Evolutionary conservation across 352 stramenopile species (phyloP).

Genomic region (Thraustotheca clavata): DNA sequence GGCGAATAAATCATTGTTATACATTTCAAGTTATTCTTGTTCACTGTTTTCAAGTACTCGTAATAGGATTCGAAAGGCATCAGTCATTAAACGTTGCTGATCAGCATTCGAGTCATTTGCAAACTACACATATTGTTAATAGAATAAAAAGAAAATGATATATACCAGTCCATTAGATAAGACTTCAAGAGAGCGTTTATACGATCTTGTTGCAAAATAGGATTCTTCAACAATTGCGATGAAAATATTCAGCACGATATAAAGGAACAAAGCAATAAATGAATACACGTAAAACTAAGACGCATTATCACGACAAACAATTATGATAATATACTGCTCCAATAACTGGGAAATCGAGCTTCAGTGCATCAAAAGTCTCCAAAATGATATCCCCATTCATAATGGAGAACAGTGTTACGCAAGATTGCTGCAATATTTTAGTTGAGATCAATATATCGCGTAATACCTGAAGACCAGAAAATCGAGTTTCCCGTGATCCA

Average conservation of each 20-base stretch:
- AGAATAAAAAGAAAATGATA: neutral
- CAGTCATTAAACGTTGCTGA: constrained; percentile 40
- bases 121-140: constrained; percentile 38
- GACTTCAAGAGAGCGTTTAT: constrained; percentile 45
- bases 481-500: constrained; percentile 64
- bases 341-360: constrained; percentile 46
- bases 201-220: constrained; percentile 82
- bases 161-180: constrained; percentile 23
- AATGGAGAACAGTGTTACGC: constrained; percentile 76
- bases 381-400: constrained; percentile 89
- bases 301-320: neutral
- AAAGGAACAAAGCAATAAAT: constrained; percentile 90
- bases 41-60: constrained; percentile 29
- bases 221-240: constrained; percentile 88
- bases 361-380: constrained; percentile 83
- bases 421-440: constrained; percentile 16
- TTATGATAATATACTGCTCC: constrained; percentile 34
- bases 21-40: constrained; percentile 8
- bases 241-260: constrained; percentile 90
- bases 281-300: constrained; percentile 61
- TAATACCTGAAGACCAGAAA: constrained; percentile 35
- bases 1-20: constrained; percentile 36
- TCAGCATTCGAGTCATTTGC: constrained; percentile 29
- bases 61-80: constrained; percentile 49
- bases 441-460: constrained; percentile 30